phyloP scores from a whole-genome alignment of 2,329 filamentous ascomycete genomes.

The Colletotrichum lentis region DNA sequence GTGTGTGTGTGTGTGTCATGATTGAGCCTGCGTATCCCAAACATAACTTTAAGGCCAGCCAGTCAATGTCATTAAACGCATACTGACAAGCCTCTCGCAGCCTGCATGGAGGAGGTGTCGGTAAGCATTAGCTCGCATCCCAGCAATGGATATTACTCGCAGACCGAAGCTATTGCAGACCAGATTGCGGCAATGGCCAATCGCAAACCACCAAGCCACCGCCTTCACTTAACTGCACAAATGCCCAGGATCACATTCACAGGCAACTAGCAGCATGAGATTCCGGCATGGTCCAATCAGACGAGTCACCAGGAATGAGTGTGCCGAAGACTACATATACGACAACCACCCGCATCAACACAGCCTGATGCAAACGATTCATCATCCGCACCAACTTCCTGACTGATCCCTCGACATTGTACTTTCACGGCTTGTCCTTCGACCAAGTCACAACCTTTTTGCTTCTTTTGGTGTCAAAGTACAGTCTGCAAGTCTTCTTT shows the following conservation, averaged over 20 bases:
- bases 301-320: no score
- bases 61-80: neutral
- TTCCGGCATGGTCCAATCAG: neutral
- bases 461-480: no score
- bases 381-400: neutral
- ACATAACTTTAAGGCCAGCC: neutral
- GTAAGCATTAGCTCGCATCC: neutral
- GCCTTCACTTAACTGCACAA: no score
- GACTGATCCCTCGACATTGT: neutral
- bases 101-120: neutral
- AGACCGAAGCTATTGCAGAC: neutral
- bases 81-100: neutral
- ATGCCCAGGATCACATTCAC: neutral
- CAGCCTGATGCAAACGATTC: neutral
- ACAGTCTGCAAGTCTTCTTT: neutral
- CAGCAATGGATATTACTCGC: neutral
- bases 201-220: neutral
- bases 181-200: constrained; percentile 1
- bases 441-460: neutral
- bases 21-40: neutral
- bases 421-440: neutral
- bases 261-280: neutral
- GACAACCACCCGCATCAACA: no score
- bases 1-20: neutral
- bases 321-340: neutral